Evolutionary conservation across 2,329 filamentous ascomycete species (phyloP).

Genomic region (Elsinoe arachidis): DNA sequence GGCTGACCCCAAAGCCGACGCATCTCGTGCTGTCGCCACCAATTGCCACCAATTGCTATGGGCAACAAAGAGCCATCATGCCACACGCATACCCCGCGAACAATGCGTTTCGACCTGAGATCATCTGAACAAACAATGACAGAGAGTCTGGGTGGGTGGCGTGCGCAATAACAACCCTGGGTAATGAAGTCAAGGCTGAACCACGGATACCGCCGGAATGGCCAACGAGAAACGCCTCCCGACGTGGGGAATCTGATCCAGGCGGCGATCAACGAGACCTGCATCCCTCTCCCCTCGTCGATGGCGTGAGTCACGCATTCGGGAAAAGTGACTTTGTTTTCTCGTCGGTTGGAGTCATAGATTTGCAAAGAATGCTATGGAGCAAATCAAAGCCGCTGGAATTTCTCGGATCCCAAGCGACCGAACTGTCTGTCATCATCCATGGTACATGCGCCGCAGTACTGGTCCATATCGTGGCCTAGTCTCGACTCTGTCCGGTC

Average conservation of each 20-base stretch:
- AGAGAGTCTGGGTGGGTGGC: background rate
- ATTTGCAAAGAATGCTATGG: background rate
- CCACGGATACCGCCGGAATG: background rate
- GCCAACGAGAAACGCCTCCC: too few species aligned
- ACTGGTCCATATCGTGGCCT: background rate
- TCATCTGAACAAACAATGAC: slow-evolving; percentile 1
- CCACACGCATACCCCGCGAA: background rate
- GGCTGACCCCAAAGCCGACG: background rate
- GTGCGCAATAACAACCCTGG: background rate
- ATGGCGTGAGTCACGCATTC: background rate
- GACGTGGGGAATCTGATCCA: background rate
- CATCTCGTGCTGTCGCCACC: too few species aligned
- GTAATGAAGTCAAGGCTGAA: background rate
- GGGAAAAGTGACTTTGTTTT: background rate
- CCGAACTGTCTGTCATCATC: background rate
- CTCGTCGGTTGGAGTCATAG: background rate
- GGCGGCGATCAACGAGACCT: background rate
- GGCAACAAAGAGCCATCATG: background rate
- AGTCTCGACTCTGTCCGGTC: background rate
- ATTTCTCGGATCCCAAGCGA: background rate
- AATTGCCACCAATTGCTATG: too few species aligned
- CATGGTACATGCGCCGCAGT: background rate
- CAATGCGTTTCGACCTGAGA: background rate
- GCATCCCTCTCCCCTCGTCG: background rate
- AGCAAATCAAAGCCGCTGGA: too few species aligned